Evolutionary conservation across 345 rosid genomes (phyloP).

Genomic region (Eucalyptus fibrosa): DNA sequence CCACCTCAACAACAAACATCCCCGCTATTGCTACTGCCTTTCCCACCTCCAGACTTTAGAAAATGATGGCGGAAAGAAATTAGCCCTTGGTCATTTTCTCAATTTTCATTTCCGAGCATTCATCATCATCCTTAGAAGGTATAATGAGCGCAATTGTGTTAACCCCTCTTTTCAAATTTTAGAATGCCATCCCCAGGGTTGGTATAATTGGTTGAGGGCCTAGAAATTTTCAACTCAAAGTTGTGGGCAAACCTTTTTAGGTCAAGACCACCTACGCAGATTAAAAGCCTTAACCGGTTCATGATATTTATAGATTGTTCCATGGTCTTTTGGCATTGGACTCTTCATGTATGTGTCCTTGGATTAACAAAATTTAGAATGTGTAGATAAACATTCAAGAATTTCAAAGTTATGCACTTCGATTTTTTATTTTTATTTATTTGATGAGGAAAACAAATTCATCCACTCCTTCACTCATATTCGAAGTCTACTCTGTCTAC

Average conservation of each 20-base stretch:
- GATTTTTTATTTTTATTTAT: too few species aligned
- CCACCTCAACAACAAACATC: background rate
- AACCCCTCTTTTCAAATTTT: background rate
- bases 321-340: background rate
- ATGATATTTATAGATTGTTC: too few species aligned
- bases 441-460: background rate
- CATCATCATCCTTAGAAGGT: too few species aligned
- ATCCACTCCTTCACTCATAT: background rate
- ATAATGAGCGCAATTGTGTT: too few species aligned
- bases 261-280: background rate
- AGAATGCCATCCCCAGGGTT: background rate
- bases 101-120: too few species aligned
- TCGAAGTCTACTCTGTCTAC: accelerated
- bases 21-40: accelerated
- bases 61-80: too few species aligned
- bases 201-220: background rate
- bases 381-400: background rate
- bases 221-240: background rate
- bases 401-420: background rate
- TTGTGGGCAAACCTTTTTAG: background rate
- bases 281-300: background rate
- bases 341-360: background rate
- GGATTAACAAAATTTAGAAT: background rate
- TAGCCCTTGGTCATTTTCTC: too few species aligned
- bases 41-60: background rate